Evolutionary conservation across 306 rosid genomes (phyloP).

Genomic region (Citrullus colocynthis): DNA sequence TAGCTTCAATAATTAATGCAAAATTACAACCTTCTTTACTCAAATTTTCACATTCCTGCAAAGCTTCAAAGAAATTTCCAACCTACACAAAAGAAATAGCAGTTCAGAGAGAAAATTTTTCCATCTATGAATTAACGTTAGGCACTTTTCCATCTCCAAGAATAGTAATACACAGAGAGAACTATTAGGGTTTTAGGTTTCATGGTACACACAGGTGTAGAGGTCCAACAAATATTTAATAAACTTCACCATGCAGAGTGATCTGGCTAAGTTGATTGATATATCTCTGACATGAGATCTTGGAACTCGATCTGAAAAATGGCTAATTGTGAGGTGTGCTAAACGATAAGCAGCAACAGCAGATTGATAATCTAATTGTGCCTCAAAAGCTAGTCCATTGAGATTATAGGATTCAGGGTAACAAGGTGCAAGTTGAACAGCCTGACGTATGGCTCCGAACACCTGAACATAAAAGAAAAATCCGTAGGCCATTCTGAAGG

Average conservation of each 20-base stretch:
- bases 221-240: background rate
- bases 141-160: background rate
- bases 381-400: conserved; percentile 69
- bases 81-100: conserved; percentile 36
- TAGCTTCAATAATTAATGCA: background rate
- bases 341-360: conserved; percentile 58
- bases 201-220: background rate
- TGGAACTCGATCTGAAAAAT: conserved; percentile 23
- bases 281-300: conserved; percentile 42
- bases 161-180: background rate
- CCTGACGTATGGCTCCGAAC: conserved; percentile 85
- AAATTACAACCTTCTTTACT: conserved; percentile 50
- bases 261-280: conserved; percentile 70
- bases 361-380: conserved; percentile 59
- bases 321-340: conserved; percentile 48
- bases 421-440: conserved; percentile 73
- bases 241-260: conserved; percentile 26
- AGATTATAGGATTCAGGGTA: conserved; percentile 85
- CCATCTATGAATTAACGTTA: background rate
- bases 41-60: conserved; percentile 70
- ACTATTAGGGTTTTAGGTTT: background rate
- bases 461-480: conserved; percentile 38
- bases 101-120: background rate
- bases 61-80: conserved; percentile 64
- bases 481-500: background rate